A percentile compares a stretch with the other conserved stretches of the same genome.
phyloP scores from a whole-genome alignment of 371 early-diverging fungal species.

The Nematocida parisii region DNA sequence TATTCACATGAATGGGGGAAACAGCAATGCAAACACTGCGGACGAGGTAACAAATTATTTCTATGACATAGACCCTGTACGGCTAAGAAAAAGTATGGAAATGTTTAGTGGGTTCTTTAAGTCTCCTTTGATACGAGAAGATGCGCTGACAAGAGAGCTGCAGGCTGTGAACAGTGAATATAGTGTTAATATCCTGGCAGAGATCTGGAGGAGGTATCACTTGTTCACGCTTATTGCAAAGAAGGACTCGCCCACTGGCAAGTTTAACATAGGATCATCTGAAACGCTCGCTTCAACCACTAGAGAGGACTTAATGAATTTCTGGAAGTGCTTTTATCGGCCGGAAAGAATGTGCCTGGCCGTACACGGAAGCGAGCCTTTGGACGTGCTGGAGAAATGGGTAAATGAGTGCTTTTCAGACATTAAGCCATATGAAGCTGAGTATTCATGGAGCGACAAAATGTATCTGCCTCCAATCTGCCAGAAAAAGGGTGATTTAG shows the following conservation, averaged over 20 bases:
- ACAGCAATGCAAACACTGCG: constrained; percentile 87
- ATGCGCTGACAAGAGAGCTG: constrained; percentile 65
- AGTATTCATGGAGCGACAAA: not conserved
- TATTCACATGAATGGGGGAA: constrained; percentile 80
- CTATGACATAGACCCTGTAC: constrained; percentile 80
- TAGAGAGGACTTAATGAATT: constrained; percentile 53
- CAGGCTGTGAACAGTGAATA: constrained; percentile 69
- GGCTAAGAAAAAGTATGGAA: constrained; percentile 83
- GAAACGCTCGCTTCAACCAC: constrained; percentile 60
- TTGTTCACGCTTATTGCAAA: constrained; percentile 46
- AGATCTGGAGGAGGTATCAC: constrained; percentile 54
- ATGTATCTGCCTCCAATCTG: not conserved
- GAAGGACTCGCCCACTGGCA: constrained; percentile 26
- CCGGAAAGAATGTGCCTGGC: constrained; percentile 62
- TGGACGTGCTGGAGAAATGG: constrained; percentile 55
- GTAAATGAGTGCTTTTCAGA: constrained; percentile 37
- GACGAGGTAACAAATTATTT: constrained; percentile 84
- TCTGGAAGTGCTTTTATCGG: constrained; percentile 61
- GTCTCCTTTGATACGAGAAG: constrained; percentile 62
- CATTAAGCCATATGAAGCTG: not conserved
- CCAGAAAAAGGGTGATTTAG: not conserved
- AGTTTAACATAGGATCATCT: constrained; percentile 61
- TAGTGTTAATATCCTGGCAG: constrained; percentile 46
- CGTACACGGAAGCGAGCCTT: constrained; percentile 59
- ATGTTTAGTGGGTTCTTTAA: constrained; percentile 71